phyloP scores from a whole-genome alignment of 345 rosid species.

The Populus euphratica region DNA sequence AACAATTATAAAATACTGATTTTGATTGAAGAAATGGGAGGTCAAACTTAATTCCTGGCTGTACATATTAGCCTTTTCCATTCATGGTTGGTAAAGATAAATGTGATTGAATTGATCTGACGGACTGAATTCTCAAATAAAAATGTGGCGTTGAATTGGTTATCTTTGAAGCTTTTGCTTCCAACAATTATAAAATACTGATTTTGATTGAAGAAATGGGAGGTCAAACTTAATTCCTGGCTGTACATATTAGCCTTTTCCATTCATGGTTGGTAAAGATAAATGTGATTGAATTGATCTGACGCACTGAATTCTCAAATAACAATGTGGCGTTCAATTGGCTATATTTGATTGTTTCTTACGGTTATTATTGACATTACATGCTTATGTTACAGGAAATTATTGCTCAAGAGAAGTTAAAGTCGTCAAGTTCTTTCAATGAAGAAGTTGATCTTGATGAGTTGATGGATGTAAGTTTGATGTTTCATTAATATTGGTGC shows the following conservation, averaged over 20 bases:
- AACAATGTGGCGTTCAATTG: not conserved
- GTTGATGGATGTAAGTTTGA: conserved; percentile 80
- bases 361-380: conserved; percentile 8
- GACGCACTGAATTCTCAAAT: not conserved
- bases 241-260: not conserved
- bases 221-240: not conserved
- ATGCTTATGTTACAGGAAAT: conserved; percentile 48
- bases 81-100: not conserved
- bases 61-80: not conserved
- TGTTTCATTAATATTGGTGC: not conserved
- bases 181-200: not conserved
- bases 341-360: not conserved
- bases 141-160: not conserved
- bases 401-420: conserved; percentile 65
- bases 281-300: not conserved
- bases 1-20: not conserved
- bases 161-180: not conserved
- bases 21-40: not conserved
- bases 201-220: not conserved
- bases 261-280: not conserved
- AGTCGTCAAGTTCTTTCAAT: conserved; percentile 48
- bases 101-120: not conserved
- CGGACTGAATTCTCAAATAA: not conserved
- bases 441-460: conserved; percentile 89
- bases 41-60: not conserved